Evolutionary conservation across 108 stramenopile species (phyloP), one percentile per base, ranked within the genome.

Genomic region (Cyclostephanos tholiformis): DNA sequence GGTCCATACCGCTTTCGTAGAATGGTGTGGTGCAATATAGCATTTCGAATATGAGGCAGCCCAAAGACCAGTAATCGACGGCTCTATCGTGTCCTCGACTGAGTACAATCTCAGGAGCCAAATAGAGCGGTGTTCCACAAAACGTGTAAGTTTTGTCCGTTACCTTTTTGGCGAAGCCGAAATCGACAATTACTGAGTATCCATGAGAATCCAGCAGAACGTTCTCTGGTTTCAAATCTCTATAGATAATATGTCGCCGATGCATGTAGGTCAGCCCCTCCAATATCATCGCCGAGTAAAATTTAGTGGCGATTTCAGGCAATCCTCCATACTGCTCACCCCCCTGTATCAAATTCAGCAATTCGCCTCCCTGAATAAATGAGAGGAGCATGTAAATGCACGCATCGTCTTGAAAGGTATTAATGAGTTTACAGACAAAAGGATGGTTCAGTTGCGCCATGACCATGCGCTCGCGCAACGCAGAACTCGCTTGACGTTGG

Each of bases 51-150:
- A 94, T 55, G 57, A 96, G 85, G 63, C 91, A 85, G 10, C 93
- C 95, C 6, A 91, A 65, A 13, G 91, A 89, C 95, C 95, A 96
- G 59, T 88, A 93, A 86, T 99, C 99, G 11, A 96, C 98, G 60
- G 86, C 96, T 68, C 97, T 94, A 79, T 97, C 95, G 85, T 99
- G 98, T 36, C 97, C 79, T 70, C 65, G 51, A 6, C 60, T 61
- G 58, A 94, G 74, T 35, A 91, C 75, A 26, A 92, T 75, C 68
- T 92, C 91, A 5, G 91, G 91, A 0, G 91, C 88, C 16, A 91
- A 72, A 62, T 91, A 91, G 35, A 89, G 83, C 4, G 91, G 91
- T 6, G 91, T 91, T 17, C 91, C 91, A 52, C 91, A 91, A 17
- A 91, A 82, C 0, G 91, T 91, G 69, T 82, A 87, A 1, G 87